Evolutionary conservation across 2,329 filamentous ascomycete genomes (phyloP).

Genomic region (Graphilbum fragrans): DNA sequence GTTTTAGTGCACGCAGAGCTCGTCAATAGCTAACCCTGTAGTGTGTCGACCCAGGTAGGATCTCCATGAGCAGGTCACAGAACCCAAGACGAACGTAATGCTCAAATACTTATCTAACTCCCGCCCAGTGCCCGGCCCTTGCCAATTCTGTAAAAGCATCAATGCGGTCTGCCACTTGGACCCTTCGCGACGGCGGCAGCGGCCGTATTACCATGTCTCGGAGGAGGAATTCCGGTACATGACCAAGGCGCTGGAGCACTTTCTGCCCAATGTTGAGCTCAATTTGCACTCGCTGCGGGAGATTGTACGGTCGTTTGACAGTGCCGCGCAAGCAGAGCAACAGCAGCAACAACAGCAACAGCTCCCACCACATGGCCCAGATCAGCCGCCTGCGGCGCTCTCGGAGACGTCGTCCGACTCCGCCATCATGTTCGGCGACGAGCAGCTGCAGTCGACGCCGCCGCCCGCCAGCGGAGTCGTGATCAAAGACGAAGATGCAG

Average conservation of each 20-base stretch:
- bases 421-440: constrained; percentile 1
- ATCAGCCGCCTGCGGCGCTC: neutral
- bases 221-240: constrained; percentile 18
- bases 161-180: constrained; percentile 15
- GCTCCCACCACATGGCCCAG: too few relatives aligned
- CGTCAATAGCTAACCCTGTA: neutral
- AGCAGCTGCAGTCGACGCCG: constrained; percentile 3
- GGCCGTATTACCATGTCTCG: constrained; percentile 17
- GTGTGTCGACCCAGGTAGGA: constrained; percentile 9
- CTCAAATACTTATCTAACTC: too few relatives aligned
- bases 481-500: constrained; percentile 2
- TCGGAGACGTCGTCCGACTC: constrained; percentile 5
- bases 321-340: too few relatives aligned
- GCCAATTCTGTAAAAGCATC: constrained; percentile 17
- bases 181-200: constrained; percentile 16
- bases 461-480: neutral
- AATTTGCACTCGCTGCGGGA: constrained; percentile 13
- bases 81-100: neutral
- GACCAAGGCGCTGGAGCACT: constrained; percentile 16
- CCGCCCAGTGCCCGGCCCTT: constrained; percentile 14
- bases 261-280: constrained; percentile 14
- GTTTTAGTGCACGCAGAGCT: too few relatives aligned
- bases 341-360: neutral
- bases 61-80: neutral
- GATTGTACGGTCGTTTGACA: constrained; percentile 9